phyloP scores from a whole-genome alignment of 305 asterid species.

The Ilex paraguariensis region DNA sequence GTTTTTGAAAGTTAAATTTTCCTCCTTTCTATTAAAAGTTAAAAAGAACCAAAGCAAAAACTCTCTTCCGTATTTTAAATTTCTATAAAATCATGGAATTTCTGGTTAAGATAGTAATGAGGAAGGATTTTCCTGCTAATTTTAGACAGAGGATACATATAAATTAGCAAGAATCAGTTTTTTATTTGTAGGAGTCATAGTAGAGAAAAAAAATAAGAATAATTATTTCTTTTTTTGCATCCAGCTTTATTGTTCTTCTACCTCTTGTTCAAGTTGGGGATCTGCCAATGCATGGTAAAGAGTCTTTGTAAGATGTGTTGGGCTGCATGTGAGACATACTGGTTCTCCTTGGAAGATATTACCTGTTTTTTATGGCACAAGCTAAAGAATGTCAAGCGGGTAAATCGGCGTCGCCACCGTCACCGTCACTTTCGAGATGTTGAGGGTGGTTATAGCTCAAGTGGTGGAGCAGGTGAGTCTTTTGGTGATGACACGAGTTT shows the following conservation, averaged over 20 bases:
- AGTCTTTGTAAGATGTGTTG: slow-evolving; percentile 10
- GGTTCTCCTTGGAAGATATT: slow-evolving; percentile 6
- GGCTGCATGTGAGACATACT: slow-evolving; percentile 11
- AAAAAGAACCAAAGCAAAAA: no score
- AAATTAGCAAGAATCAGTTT: no score
- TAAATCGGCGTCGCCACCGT: not conserved
- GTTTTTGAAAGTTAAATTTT: no score
- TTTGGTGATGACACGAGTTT: not conserved
- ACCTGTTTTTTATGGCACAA: slow-evolving; percentile 14
- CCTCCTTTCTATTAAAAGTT: no score
- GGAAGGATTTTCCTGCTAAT: no score
- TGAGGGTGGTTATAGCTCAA: slow-evolving; percentile 11
- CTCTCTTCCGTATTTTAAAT: no score
- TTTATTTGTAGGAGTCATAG: no score
- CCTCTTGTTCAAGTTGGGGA: slow-evolving; percentile 16
- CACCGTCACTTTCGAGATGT: slow-evolving; percentile 1
- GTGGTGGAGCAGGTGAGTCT: not conserved
- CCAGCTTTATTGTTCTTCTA: slow-evolving; percentile 17
- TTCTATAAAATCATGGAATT: no score
- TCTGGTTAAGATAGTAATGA: no score
- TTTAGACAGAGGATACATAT: no score
- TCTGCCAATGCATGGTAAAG: slow-evolving; percentile 15
- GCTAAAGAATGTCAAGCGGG: slow-evolving; percentile 9
- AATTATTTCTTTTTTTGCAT: no score
- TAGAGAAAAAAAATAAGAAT: no score